Base-by-base conservation (phyloP, 2,329 filamentous ascomycete species). In the Colletotrichum trifolii region DNA sequence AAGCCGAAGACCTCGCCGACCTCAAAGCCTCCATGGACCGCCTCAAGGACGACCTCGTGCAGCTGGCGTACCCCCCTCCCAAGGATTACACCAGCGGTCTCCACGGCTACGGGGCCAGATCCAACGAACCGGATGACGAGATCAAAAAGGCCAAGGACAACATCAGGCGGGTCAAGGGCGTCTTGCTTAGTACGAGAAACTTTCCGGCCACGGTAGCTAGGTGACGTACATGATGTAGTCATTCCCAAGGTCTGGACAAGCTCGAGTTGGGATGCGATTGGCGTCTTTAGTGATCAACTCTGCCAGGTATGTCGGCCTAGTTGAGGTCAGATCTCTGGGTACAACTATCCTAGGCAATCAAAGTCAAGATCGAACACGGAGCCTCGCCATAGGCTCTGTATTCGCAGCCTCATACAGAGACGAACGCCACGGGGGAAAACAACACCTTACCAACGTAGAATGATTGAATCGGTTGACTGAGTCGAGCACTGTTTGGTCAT, bases 121-220 rank as follows among this genome's bases (percentile, higher is more conserved):
- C 75, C 69, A 76, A 77, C 54, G 88, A 88, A 70, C 84, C 85
- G 36, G 85, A 88, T 67, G 91, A 95, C 76, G 90, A 92, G 77
- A 89, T 93, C 71, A 87, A 87, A 68, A 88, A 86, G 73, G 83
- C 92, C 17, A 92, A 91, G 78, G 88, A 88, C 68, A 91, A 90
- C 67, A 94, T 96, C 55, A 82, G 92, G 68, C 85, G 91, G 61
- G 87, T 96, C 46, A 96, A 96, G 80, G 92, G 92, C 1, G 86
- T 93, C 10, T 79, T 96, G 69, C 76, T 96, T 60, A 93, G 88
- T 72, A 87, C 92, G 5, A 87, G 90, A 71, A 92, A 87, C 71
- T 95, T 95, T 69, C 90, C 89, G n/a, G 71, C 77, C 3, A 79
- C 79, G 43, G 73, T 78, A 39, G 43, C 55, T 35, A 12, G 33